Percentiles rank a stretch among this genome's conserved stretches.
These are phyloP conservation scores for Mycena capillaripes DNA, from an alignment of 768 basidiomycete genomes.

Conservation along the genomic window DNA sequence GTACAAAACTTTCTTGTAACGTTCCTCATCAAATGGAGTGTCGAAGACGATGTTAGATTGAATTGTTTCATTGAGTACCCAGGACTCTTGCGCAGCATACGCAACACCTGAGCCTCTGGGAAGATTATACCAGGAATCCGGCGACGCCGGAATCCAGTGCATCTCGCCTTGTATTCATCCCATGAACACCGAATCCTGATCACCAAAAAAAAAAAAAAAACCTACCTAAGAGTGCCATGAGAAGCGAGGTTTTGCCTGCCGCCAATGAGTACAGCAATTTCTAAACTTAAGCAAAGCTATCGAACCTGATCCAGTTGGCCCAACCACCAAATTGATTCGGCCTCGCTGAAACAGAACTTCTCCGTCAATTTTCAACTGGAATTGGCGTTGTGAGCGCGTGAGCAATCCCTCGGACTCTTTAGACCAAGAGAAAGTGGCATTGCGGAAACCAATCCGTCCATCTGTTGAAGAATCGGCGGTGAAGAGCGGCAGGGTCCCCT, in stretches of 20 bases:
- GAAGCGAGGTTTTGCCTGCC: constrained; percentile 72
- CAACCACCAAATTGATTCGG: constrained; percentile 69
- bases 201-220: constrained; percentile 54
- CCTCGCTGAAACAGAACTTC: constrained; percentile 69
- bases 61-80: constrained; percentile 88
- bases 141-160: constrained; percentile 68
- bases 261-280: constrained; percentile 57
- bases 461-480: background rate
- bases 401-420: constrained; percentile 39
- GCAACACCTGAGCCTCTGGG: constrained; percentile 79
- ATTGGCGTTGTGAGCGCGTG: constrained; percentile 61
- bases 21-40: constrained; percentile 80
- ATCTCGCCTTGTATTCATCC: constrained; percentile 64
- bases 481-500: constrained; percentile 38
- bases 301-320: constrained; percentile 61
- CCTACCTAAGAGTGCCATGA: constrained; percentile 71
- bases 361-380: constrained; percentile 62
- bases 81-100: constrained; percentile 88
- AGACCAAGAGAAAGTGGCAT: constrained; percentile 72
- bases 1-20: constrained; percentile 82
- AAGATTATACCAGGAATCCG: constrained; percentile 76
- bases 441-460: constrained; percentile 63
- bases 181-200: too few relatives aligned
- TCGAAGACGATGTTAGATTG: constrained; percentile 89
- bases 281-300: constrained; percentile 44